Conservation (phyloP, 2,329 filamentous ascomycete genomes). For the Tolypocladium tropicale region DNA sequence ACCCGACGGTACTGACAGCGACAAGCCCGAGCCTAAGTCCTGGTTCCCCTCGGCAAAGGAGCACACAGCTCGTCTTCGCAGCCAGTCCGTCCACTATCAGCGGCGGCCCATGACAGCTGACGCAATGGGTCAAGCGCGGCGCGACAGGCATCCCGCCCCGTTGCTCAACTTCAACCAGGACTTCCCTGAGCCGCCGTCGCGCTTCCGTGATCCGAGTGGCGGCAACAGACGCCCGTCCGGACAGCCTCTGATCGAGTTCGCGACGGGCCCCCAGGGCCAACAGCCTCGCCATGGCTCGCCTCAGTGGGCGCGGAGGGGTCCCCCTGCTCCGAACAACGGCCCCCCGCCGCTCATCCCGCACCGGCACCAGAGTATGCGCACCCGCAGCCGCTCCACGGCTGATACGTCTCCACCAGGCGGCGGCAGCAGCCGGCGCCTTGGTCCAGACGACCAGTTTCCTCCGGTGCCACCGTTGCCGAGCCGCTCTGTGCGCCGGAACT, state of each 20-base stretch:
- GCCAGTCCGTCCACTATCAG: conserved; percentile 11
- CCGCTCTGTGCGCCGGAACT: conserved; percentile 14
- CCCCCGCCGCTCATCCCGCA: neutral
- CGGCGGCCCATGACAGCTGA: conserved; percentile 16
- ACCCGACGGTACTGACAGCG: conserved; percentile 10
- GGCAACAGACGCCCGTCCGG: conserved; percentile 27
- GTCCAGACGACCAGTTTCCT: conserved; percentile 3
- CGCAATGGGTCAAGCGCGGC: conserved; percentile 7
- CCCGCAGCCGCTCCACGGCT: conserved; percentile 15
- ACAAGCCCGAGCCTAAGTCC: conserved; percentile 13
- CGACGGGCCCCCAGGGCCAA: conserved; percentile 17
- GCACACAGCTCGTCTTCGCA: conserved; percentile 24
- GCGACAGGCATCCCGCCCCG: conserved; percentile 38
- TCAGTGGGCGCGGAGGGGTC: conserved; percentile 5
- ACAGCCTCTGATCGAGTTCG: conserved; percentile 36
- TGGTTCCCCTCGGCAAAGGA: conserved; percentile 28
- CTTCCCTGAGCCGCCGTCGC: conserved; percentile 50
- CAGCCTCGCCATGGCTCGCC: conserved; percentile 2
- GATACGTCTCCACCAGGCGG: conserved; percentile 6
- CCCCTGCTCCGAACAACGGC: neutral
- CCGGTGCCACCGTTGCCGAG: conserved; percentile 16
- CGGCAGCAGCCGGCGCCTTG: neutral
- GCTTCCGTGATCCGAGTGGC: conserved; percentile 37
- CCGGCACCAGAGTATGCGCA: neutral
- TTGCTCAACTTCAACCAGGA: conserved; percentile 54